Evolutionary conservation across 805 yeast genomes (phyloP).

Genomic region (Middelhovenomyces tepae): DNA sequence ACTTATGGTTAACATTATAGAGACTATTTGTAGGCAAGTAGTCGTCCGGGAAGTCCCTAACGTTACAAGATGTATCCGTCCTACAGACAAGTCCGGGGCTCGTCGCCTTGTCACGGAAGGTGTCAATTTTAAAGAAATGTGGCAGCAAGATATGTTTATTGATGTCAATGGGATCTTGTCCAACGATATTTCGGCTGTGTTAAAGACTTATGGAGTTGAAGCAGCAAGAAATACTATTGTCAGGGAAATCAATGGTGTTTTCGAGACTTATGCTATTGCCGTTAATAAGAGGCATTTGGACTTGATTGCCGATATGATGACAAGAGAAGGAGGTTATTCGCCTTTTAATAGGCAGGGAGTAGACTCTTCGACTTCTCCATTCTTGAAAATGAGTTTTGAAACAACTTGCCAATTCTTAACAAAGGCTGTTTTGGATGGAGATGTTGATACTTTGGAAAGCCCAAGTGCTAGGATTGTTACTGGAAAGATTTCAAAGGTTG

Average conservation of each 20-base stretch:
- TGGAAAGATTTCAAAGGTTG: slow-evolving; percentile 85
- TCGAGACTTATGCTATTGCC: slow-evolving; percentile 90
- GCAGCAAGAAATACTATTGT: slow-evolving; percentile 98
- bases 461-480: slow-evolving; percentile 91
- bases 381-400: slow-evolving; percentile 98
- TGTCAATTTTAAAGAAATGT: slow-evolving; percentile 94
- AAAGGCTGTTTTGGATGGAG: slow-evolving; percentile 90
- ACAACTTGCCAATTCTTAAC: slow-evolving; percentile 97
- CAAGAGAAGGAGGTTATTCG: slow-evolving; percentile 93
- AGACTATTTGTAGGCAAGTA: slow-evolving; percentile 78
- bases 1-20: slow-evolving; percentile 94
- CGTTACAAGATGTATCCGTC: slow-evolving; percentile 90
- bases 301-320: slow-evolving; percentile 97
- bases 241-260: slow-evolving; percentile 89
- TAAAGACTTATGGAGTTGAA: slow-evolving; percentile 92
- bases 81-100: slow-evolving; percentile 58
- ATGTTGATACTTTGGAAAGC: slow-evolving; percentile 74
- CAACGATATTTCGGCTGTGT: slow-evolving; percentile 86
- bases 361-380: slow-evolving; percentile 88
- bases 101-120: slow-evolving; percentile 91
- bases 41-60: slow-evolving; percentile 88
- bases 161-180: slow-evolving; percentile 84
- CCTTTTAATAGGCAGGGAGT: slow-evolving; percentile 99
- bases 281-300: slow-evolving; percentile 93
- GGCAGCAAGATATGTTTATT: slow-evolving; percentile 93